Evolutionary conservation across 2,329 filamentous ascomycete genomes (phyloP).

Genomic region (Fusarium poae): DNA sequence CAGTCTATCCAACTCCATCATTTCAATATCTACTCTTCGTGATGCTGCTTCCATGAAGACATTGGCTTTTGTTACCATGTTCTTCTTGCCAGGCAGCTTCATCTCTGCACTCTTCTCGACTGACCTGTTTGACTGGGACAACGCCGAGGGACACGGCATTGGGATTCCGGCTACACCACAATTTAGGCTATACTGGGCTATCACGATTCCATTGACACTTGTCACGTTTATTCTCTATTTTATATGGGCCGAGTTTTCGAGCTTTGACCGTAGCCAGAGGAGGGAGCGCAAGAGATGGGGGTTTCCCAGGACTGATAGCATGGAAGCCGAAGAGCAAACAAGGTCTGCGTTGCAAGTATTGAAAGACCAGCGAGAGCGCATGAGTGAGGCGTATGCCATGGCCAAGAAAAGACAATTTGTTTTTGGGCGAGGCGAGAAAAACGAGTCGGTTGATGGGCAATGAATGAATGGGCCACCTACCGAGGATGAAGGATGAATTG

Average conservation of each 20-base stretch:
- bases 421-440: slow-evolving; percentile 21
- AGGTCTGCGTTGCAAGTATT: slow-evolving; percentile 33
- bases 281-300: slow-evolving; percentile 34
- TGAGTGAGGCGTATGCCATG: slow-evolving; percentile 28
- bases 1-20: slow-evolving; percentile 53
- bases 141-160: slow-evolving; percentile 47
- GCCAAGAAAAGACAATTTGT: slow-evolving; percentile 26
- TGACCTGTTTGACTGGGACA: slow-evolving; percentile 53
- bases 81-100: slow-evolving; percentile 59
- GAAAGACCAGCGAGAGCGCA: slow-evolving; percentile 27
- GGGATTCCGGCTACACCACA: slow-evolving; percentile 52
- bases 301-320: slow-evolving; percentile 32
- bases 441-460: slow-evolving; percentile 6
- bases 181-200: slow-evolving; percentile 57
- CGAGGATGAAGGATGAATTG: background rate
- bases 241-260: slow-evolving; percentile 52
- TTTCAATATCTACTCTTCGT: slow-evolving; percentile 55
- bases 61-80: slow-evolving; percentile 59
- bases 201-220: slow-evolving; percentile 56
- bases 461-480: background rate
- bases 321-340: slow-evolving; percentile 22
- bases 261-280: slow-evolving; percentile 39
- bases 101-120: slow-evolving; percentile 59
- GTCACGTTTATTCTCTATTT: slow-evolving; percentile 55
- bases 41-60: slow-evolving; percentile 61